Evolutionary conservation across 1,284 basidiomycete genomes (phyloP), one percentile per base, ranked within the genome.

Genomic region (Irpex lacteus): DNA sequence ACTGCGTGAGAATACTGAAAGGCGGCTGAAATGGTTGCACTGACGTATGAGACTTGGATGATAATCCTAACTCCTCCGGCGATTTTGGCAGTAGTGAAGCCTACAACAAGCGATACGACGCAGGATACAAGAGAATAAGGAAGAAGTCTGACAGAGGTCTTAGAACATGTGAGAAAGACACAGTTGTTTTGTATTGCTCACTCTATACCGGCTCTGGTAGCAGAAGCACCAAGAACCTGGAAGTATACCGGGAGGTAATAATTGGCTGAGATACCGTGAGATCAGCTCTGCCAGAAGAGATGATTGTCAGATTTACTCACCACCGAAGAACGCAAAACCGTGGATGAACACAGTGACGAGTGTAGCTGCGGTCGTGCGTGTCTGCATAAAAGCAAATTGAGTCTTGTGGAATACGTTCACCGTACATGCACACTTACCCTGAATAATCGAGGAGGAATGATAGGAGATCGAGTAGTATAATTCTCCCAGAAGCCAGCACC

Each of bases 401-500:
- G 49, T 18, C n/a, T 3, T 1, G 19, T 52, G 44, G 0, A 7
- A 50, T n/a, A 8, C 5, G 1, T 15, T 18, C 2, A 3, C 38
- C 5, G 15, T 44, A 5, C 34, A 55, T 26, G 3, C 4, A 4
- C 3, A 26, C 77, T 50, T 70, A 84, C 87, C 74, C 82, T 83
- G 78, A 94, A 93, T 37, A 94, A 72, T 3, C 91, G 82, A 5
- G 90, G 85, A 3, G 92, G 90, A 8, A 96, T 78, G 66, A 96
- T 92, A 0, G 93, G 90, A 8, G 86, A 86, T 6, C 90, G 83
- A 50, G 79, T 87, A 0, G 93, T 95, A 62, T 76, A 80, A 2
- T 79, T 64, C 72, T 93, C 92, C 70, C 90, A 88, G 47, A 88
- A 67, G 5, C 80, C 82, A 19, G 84, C 85, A 0, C 73, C 64